These are phyloP conservation scores for Sphagnum contortum DNA, from an alignment of 225 moss, liverwort and hornwort genomes.

Conservation along the genomic window DNA sequence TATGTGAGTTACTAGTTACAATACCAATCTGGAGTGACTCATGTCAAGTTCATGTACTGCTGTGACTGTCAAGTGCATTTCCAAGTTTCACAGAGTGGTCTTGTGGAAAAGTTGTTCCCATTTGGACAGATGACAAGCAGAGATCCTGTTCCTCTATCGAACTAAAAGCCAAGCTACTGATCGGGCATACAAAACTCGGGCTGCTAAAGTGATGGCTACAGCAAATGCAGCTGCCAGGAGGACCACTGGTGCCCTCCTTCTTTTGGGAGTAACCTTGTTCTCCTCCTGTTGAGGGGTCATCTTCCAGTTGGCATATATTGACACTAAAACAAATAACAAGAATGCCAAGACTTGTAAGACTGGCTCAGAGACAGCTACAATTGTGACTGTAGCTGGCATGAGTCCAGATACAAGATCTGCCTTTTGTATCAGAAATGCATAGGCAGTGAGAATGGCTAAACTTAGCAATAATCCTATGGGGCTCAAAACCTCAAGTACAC, in stretches of 20 bases:
- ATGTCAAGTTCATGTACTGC: too few relatives aligned
- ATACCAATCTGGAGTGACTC: too few relatives aligned
- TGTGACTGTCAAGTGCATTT: too few relatives aligned
- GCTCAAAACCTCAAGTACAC: conserved; percentile 23
- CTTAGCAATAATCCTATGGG: conserved; percentile 14
- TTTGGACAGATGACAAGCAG: too few relatives aligned
- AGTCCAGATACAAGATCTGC: conserved; percentile 25
- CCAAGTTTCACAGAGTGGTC: too few relatives aligned
- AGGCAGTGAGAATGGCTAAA: conserved; percentile 24
- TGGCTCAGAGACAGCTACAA: conserved; percentile 32
- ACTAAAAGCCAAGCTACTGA: conserved; percentile 37
- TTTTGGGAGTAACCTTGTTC: conserved; percentile 3
- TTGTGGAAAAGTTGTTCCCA: too few relatives aligned
- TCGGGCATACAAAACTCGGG: conserved; percentile 18
- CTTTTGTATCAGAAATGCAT: conserved; percentile 28
- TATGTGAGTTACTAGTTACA: too few relatives aligned
- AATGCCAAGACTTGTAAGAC: conserved; percentile 17
- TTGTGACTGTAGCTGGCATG: conserved; percentile 33
- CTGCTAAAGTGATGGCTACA: conserved; percentile 19
- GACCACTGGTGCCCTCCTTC: conserved; percentile 16
- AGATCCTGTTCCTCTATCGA: conserved; percentile 7
- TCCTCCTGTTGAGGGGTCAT: conserved; percentile 4
- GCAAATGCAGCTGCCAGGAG: conserved; percentile 20
- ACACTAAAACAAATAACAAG: conserved; percentile 19
- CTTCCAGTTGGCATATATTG: conserved; percentile 30